phyloP scores from a whole-genome alignment of 179 eudicot species.

The Pouteria campechiana region DNA sequence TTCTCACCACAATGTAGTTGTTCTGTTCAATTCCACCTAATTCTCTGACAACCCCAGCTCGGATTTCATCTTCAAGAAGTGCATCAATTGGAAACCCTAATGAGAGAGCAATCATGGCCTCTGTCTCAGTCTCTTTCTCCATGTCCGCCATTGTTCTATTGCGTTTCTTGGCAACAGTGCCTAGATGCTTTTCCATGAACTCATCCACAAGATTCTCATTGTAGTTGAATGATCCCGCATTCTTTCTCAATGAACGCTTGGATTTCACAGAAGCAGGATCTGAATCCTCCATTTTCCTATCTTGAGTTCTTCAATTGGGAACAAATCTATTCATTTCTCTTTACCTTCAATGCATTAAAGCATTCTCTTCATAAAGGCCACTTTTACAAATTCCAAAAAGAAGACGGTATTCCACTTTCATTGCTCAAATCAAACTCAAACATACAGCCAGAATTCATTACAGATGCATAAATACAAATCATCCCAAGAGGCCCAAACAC shows the following conservation, averaged over 20 bases:
- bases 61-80: constrained; percentile 75
- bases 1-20: constrained; percentile 87
- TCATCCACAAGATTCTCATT: constrained; percentile 88
- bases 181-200: constrained; percentile 56
- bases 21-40: constrained; percentile 86
- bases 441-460: too few relatives aligned
- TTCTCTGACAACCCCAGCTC: constrained; percentile 65
- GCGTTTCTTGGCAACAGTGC: constrained; percentile 50
- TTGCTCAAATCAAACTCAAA: too few relatives aligned
- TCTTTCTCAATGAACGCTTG: constrained; percentile 64
- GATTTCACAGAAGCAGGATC: constrained; percentile 22
- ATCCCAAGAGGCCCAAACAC: too few relatives aligned
- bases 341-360: too few relatives aligned
- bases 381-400: too few relatives aligned
- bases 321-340: too few relatives aligned
- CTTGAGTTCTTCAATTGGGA: constrained; percentile 11
- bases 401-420: too few relatives aligned
- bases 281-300: constrained; percentile 30
- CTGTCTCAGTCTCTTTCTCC: constrained; percentile 87
- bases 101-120: constrained; percentile 86
- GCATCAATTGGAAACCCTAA: constrained; percentile 89
- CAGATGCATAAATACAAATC: too few relatives aligned
- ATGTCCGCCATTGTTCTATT: constrained; percentile 54
- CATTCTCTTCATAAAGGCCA: too few relatives aligned
- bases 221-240: constrained; percentile 38